Base-by-base conservation (phyloP, 2,329 filamentous ascomycete species). In the Grosmannia clavigera region DNA sequence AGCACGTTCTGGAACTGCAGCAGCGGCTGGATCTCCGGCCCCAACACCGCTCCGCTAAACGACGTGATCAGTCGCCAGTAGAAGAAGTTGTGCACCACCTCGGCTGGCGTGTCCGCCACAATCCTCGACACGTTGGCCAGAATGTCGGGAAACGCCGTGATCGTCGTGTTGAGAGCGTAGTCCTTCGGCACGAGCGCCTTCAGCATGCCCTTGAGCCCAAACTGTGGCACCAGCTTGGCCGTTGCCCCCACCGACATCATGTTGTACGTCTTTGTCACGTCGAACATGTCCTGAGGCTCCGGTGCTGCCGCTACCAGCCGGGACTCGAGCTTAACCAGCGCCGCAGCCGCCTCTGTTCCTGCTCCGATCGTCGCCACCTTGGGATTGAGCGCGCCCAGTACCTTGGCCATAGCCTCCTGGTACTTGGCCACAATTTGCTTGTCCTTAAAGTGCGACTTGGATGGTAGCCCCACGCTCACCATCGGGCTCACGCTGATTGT, bases 41-140 rank as follows among this genome's bases (percentile, higher is more conserved):
- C 78, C 60, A 88, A 81, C 33, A 89, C 74, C 31, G 74, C 76
- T 2, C 70, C 66, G 27, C 76, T 74, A 66, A 81, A 81, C 2
- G 72, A 68, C 56, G 81, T 75, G 14, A 88, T 78, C 16, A 80
- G 70, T 65, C 85, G 85, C 84, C 85, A 87, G 29, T 81, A 69
- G 62, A 88, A 76, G 66, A 84, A 88, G n/a, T 76, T 74, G 62
- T 83, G 78, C 2, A 89, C 67, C 0, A 81, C 77, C 51, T 84
- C 79, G 57, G 76, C 74, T 0, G 79, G 70, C 1, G 81, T 81
- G 3, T 77, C 70, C 1, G 75, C 70, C 25, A 90, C 66, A 46
- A 86, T 79, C 1, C 72, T 67, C 6, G 82, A 80, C 1, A 88
- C 68, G 9, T 80, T 78, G 57, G 80, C 75, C 65, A 87, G 73